Evolutionary conservation across 495 filamentous ascomycete genomes (phyloP), one percentile per base, ranked within the genome.

Genomic region (Penicillium longicatenatum): DNA sequence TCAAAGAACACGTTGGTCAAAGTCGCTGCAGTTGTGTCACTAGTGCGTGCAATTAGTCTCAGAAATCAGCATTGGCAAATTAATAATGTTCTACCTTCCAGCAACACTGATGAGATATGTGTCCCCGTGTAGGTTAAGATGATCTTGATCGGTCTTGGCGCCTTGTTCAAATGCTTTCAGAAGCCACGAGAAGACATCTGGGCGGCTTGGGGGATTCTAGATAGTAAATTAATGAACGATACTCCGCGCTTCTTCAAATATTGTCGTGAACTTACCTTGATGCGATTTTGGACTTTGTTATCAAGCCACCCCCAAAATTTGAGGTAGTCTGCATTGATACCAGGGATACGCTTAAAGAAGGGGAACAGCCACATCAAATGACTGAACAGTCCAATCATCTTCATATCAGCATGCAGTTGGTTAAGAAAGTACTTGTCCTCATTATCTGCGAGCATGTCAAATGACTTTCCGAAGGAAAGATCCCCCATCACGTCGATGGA

Each of bases 401-500:
- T 61, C 63, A 79, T 67, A 20, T 70, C 72, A 2, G 58, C 50
- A 17, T 65, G 53, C 29, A 79, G 31, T 8, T 64, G 51, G 11
- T 57, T 63, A 5, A 76, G 48, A 7, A 68, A 62, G n/a, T 64
- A 71, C 54, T 72, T 68, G 37, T 72, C 70, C 41, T 70, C 50
- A 14, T 65, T 57, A 35, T 69, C 61, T 22, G 61, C 46, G 0
- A 83, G 60, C 78, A 79, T 79, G 44, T 73, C 67, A 59, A 82
- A 82, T 7, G 72, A 71, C 35, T 71, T 66, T 11, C 73, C 78
- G 53, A 83, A 82, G 0, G 78, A 68, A 1, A 84, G 58, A 58
- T 82, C 76, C 0, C 77, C 78, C 77, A 84, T 82, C 12, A 82
- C 69, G 48, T 84, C 81, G 46, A 82, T 82, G 29, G 67, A 64